phyloP scores from a whole-genome alignment of 225 moss, liverwort and hornwort species.

The Marchantia paleacea region DNA sequence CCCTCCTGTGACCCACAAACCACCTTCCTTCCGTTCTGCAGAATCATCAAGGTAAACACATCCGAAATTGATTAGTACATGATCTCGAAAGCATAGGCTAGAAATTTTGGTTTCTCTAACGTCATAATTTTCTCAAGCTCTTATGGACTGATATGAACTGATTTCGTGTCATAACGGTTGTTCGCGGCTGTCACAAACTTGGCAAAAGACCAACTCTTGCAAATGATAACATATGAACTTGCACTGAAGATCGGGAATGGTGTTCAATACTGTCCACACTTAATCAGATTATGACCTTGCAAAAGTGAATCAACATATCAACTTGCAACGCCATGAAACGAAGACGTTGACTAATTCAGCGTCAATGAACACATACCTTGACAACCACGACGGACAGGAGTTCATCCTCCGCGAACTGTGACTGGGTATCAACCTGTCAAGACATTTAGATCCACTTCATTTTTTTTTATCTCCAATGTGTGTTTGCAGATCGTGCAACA shows the following conservation, averaged over 20 bases:
- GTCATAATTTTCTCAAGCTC: not conserved
- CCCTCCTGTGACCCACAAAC: conserved; percentile 91
- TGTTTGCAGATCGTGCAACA: no score
- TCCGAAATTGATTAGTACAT: not conserved
- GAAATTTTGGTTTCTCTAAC: not conserved
- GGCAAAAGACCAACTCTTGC: not conserved
- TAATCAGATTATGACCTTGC: no score
- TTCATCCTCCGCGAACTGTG: conserved; percentile 92
- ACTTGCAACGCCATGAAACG: no score
- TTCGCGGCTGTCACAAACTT: not conserved
- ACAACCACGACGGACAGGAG: conserved; percentile 79
- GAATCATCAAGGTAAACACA: not conserved
- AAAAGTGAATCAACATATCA: no score
- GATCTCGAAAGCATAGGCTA: not conserved
- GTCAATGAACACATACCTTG: conserved; percentile 40
- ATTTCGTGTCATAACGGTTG: not conserved
- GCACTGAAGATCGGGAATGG: not conserved
- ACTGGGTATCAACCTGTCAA: conserved; percentile 57
- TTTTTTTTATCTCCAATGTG: not conserved
- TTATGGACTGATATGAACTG: not conserved
- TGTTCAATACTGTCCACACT: no score
- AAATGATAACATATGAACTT: not conserved
- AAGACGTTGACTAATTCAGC: not conserved
- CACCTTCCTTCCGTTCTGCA: conserved; percentile 75
- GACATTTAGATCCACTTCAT: not conserved